These are phyloP conservation scores for Xylaria digitata DNA, from an alignment of 2,329 filamentous ascomycete species.

Conservation along the genomic window DNA sequence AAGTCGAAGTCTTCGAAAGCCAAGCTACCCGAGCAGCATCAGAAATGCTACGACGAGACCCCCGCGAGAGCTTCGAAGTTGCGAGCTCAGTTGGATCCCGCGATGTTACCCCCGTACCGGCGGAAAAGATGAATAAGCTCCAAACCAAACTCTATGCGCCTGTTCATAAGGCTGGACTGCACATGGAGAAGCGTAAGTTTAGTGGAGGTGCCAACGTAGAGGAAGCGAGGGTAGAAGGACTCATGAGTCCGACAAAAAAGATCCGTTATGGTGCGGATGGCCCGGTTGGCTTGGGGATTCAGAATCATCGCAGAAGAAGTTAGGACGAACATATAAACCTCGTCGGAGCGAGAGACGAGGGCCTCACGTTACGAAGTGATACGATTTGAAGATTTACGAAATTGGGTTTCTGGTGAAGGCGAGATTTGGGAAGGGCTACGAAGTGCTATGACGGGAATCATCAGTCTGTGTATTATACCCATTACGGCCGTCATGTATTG, in stretches of 20 bases:
- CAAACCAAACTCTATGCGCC: conserved; percentile 64
- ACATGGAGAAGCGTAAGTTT: conserved; percentile 64
- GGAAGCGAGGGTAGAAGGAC: conserved; percentile 51
- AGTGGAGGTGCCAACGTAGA: conserved; percentile 49
- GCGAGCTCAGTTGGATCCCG: conserved; percentile 57
- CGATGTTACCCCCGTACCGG: conserved; percentile 58
- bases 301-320: conserved; percentile 42
- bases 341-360: background rate
- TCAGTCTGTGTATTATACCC: conserved; percentile 32
- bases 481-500: conserved; percentile 4
- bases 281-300: conserved; percentile 65
- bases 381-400: conserved; percentile 33
- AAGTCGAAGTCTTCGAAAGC: conserved; percentile 76
- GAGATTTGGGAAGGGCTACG: conserved; percentile 5
- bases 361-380: conserved; percentile 29
- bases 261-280: conserved; percentile 56
- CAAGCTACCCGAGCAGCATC: conserved; percentile 83
- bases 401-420: conserved; percentile 11
- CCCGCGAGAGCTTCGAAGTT: conserved; percentile 64
- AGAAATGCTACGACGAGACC: conserved; percentile 74
- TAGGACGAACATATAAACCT: background rate
- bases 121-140: conserved; percentile 60
- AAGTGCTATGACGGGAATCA: conserved; percentile 19
- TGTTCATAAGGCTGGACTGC: conserved; percentile 54
- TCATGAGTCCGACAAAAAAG: conserved; percentile 65